phyloP scores from a whole-genome alignment of 106 monocot species.

The Platanthera zijinensis region DNA sequence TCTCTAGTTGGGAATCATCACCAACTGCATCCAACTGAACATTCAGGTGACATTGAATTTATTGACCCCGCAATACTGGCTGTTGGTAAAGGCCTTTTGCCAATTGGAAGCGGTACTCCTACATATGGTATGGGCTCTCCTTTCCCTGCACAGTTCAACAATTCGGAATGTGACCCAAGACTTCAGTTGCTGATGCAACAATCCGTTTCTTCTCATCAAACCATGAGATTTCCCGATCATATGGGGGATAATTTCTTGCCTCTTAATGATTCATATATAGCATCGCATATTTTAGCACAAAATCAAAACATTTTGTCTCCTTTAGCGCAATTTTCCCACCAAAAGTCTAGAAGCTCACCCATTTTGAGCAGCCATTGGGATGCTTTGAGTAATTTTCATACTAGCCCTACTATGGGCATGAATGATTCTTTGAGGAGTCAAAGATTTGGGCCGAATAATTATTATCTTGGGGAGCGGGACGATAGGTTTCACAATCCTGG shows the following conservation, averaged over 20 bases:
- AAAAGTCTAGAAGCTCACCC: conserved; percentile 35
- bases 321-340: conserved; percentile 36
- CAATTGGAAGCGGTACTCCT: conserved; percentile 35
- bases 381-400: conserved; percentile 48
- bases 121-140: conserved; percentile 27
- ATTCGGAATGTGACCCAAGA: conserved; percentile 47
- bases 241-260: conserved; percentile 20
- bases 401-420: conserved; percentile 20
- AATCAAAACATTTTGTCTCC: conserved; percentile 29
- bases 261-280: conserved; percentile 43
- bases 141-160: conserved; percentile 34
- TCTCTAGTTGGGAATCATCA: conserved; percentile 29
- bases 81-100: conserved; percentile 66
- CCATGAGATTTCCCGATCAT: conserved; percentile 20
- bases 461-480: conserved; percentile 46
- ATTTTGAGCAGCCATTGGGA: conserved; percentile 47
- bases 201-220: conserved; percentile 32
- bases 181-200: conserved; percentile 60
- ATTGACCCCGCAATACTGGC: conserved; percentile 93
- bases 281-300: conserved; percentile 35
- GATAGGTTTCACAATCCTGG: conserved; percentile 35
- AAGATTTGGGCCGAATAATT: conserved; percentile 34
- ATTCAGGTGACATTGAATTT: conserved; percentile 59
- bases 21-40: conserved; percentile 36
- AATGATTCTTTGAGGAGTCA: conserved; percentile 44